Conservation (phyloP, 2,329 filamentous ascomycete species). For the Trichoderma oligosporum region DNA sequence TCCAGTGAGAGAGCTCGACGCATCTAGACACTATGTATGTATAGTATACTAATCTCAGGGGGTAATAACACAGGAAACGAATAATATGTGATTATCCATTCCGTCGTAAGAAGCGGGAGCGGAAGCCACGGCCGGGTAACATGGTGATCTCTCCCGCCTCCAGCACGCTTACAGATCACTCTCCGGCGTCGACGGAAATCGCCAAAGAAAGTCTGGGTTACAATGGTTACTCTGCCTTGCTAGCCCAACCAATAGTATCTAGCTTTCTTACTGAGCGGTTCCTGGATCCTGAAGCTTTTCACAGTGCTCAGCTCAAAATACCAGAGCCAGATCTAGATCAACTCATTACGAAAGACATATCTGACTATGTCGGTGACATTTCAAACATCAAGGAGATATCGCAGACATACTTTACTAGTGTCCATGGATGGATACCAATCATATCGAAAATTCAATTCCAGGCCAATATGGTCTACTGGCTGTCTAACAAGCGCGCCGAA, state of each 20-base stretch:
- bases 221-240: background rate
- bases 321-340: conserved; percentile 2
- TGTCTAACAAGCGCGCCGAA: conserved; percentile 12
- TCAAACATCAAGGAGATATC: conserved; percentile 3
- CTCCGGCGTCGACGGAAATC: background rate
- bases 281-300: conserved; percentile 17
- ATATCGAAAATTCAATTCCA: conserved; percentile 7
- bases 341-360: conserved; percentile 1
- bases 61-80: conserved; percentile 5
- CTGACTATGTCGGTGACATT: conserved; percentile 12
- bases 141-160: background rate
- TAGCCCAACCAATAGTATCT: background rate
- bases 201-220: background rate
- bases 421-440: conserved; percentile 19
- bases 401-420: conserved; percentile 2
- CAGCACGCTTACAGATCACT: background rate
- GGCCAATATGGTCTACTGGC: conserved; percentile 1
- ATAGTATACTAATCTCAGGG: background rate
- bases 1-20: conserved; percentile 8
- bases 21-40: background rate
- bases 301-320: conserved; percentile 11
- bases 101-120: conserved; percentile 17
- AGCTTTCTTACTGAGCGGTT: conserved; percentile 17
- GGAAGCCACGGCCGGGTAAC: background rate
- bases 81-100: conserved; percentile 19